A percentile compares a stretch with the other conserved stretches of the same genome.
These are phyloP conservation scores for Tephrocybe sp. DNA, from an alignment of 768 basidiomycete species.

Conservation along the genomic window DNA sequence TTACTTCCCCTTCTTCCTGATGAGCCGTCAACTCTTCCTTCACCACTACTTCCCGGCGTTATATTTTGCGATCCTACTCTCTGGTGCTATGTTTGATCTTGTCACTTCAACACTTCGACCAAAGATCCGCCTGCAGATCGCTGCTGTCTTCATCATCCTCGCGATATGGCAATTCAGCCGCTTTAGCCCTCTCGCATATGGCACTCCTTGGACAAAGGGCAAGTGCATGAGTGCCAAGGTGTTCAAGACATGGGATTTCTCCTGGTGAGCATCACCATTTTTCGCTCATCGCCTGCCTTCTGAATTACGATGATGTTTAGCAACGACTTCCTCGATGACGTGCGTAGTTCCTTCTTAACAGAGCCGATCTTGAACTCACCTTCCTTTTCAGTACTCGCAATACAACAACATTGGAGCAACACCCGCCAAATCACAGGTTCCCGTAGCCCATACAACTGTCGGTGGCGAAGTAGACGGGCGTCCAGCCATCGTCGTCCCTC, in stretches of 20 bases:
- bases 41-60: constrained; percentile 98
- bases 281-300: neutral
- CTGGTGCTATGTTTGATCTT: constrained; percentile 79
- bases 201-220: constrained; percentile 78
- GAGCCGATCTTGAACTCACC: neutral
- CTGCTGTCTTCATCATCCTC: constrained; percentile 66
- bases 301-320: no score
- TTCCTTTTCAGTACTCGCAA: constrained; percentile 48
- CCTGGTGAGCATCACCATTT: constrained; percentile 52
- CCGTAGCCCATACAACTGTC: constrained; percentile 44
- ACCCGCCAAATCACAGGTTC: constrained; percentile 31
- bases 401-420: constrained; percentile 43
- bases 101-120: constrained; percentile 77
- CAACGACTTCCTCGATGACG: constrained; percentile 66
- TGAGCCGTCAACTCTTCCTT: constrained; percentile 95
- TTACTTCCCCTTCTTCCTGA: constrained; percentile 96
- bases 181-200: constrained; percentile 84
- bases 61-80: constrained; percentile 86
- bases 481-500: constrained; percentile 50
- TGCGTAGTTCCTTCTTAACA: constrained; percentile 32
- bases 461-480: constrained; percentile 55
- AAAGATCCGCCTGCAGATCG: constrained; percentile 75
- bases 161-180: constrained; percentile 76
- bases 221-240: constrained; percentile 78
- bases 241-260: constrained; percentile 96